These are phyloP conservation scores for Arthrobotrys musiformis DNA, from an alignment of 2,329 filamentous ascomycete species.

Conservation along the genomic window DNA sequence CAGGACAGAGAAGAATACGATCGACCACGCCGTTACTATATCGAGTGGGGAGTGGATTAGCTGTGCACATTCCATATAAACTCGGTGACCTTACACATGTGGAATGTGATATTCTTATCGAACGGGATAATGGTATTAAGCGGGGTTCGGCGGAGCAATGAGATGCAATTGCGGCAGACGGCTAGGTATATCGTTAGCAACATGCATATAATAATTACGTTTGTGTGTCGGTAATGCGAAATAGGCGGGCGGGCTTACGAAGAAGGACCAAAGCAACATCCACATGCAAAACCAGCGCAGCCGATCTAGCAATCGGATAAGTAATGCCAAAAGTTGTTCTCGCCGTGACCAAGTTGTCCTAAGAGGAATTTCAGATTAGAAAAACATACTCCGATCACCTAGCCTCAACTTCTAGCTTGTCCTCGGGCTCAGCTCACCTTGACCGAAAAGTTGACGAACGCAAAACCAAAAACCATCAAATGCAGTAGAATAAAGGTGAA, in stretches of 20 bases:
- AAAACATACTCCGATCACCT: too few species aligned
- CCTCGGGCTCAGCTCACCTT: constrained; percentile 67
- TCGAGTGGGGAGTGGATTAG: constrained; percentile 27
- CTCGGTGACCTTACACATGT: constrained; percentile 69
- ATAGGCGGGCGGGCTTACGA: constrained; percentile 61
- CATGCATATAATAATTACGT: too few species aligned
- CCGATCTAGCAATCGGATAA: constrained; percentile 79
- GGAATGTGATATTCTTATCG: constrained; percentile 84
- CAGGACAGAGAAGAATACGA: constrained; percentile 87
- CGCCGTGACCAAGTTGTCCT: constrained; percentile 74
- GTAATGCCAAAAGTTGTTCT: constrained; percentile 78
- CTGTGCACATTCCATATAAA: neutral
- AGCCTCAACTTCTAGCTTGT: neutral
- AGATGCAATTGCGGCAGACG: constrained; percentile 85
- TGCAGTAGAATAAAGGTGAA: constrained; percentile 79
- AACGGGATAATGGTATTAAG: constrained; percentile 88
- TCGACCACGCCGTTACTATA: constrained; percentile 78
- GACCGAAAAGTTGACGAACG: constrained; percentile 80
- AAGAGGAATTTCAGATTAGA: neutral
- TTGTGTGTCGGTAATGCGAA: too few species aligned
- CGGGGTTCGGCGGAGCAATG: constrained; percentile 80
- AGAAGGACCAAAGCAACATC: constrained; percentile 82
- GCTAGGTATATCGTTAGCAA: constrained; percentile 61
- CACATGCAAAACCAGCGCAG: constrained; percentile 81
- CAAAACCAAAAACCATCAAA: constrained; percentile 80